Base-by-base conservation (phyloP, 2,329 filamentous ascomycete species). In the Harringtonia aguacate region DNA sequence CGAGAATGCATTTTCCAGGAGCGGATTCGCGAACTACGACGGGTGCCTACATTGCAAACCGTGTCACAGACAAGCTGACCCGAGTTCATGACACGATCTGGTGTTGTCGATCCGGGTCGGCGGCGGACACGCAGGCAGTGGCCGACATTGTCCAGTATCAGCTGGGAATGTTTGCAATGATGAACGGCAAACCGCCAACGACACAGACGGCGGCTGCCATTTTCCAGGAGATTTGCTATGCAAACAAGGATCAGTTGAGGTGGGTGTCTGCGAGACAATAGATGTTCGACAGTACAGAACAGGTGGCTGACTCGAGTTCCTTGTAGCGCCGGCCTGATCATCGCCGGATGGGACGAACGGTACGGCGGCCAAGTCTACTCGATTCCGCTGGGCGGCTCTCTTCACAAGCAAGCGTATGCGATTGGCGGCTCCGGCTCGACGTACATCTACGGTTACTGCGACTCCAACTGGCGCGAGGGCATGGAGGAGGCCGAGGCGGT, bases 381-480 rank as follows among this genome's bases (percentile, higher is more conserved):
- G 57, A 95, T 98, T 62, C 92, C 92, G 4, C 75, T 97, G 34
- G 92, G 92, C 56, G 92, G 92, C 45, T 97, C 92, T 41, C 79
- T 98, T 55, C 92, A 98, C 79, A 95, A 97, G 74, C 89, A 95
- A 63, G 63, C 89, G 17, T 98, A 95, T 61, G 80, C 92, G 36
- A 98, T 98, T 58, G 89, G 88, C 55, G 92, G 92, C 37, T 97
- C 90, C 18, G 92, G 92, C 35, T 97, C 90, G 55, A 97, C 92
- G 49, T 98, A 98, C 72, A 98, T 98, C 66, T 98, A 97, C 72
- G 92, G 92, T 56, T 97, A 94, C 74, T 97, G 89, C 62, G 90
- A 98, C 62, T 82, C 87, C 46, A 79, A 98, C 73, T 98, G 92
- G 92, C 80, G 74, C 63, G 92, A 97, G 67, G 79, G 79, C 52